Base-by-base conservation (phyloP, 2,329 filamentous ascomycete genomes). In the Akanthomyces muscarius region DNA sequence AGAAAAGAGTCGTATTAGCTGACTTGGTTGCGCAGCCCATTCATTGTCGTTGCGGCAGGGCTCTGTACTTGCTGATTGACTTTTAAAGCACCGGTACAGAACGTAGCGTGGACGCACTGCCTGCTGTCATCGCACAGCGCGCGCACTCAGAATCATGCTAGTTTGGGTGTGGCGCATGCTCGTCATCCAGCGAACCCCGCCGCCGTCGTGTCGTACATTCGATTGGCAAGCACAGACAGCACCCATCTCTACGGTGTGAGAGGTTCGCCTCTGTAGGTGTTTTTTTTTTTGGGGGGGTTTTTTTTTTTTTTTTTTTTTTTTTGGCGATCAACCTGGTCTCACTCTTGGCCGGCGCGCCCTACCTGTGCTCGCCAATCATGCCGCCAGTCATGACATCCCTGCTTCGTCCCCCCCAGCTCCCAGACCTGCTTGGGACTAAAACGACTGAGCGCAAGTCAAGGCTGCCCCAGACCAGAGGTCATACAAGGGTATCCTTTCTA, bases 381-480 rank as follows among this genome's bases (percentile, higher is more conserved):
- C 44, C 55, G 21, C 23, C 30, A 48, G n/a, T 16, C n/a, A 50
- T 10, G 36, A 30, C 25, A 45, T 36, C 25, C 41, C 53, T 45
- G 38, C 41, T 11, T 30, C 28, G 28, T 30, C 28, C 28, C 28
- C 28, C 28, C 28, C 28, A 30, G 28, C 28, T 18, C 41, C 14
- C 11, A 23, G 42, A 23, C 55, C 56, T 52, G 36, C 55, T 44
- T 44, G 36, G 23, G 47, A 45, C 47, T 52, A 33, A 52, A 60
- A 60, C 36, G 38, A 60, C 57, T 60, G 57, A 60, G 57, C 57
- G 47, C 47, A 60, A 38, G 42, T 47, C 54, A 47, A 25, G 47
- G 30, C 57, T 42, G 30, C 23, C n/a, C 36, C 42, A 2, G 54
- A 45, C 28, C 33, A 18, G 41, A 21, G 23, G 16, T 21, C 16